phyloP scores from a whole-genome alignment of 306 rosid genomes.

The Rosa multiflora region DNA sequence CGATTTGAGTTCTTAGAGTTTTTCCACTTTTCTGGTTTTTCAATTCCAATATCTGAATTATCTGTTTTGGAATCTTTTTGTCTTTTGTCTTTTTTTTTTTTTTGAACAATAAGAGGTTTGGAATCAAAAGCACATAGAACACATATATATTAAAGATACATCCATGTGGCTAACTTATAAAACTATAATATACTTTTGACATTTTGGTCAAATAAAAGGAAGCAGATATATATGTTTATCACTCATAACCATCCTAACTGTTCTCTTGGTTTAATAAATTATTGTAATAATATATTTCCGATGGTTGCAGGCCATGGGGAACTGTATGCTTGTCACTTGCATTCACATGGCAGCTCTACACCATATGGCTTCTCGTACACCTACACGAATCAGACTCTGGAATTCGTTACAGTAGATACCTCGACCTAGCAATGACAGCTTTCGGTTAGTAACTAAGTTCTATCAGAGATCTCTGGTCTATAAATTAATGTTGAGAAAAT shows the following conservation, averaged over 20 bases:
- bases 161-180: not conserved
- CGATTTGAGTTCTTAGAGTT: not conserved
- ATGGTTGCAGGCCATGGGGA: constrained; percentile 59
- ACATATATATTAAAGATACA: not conserved
- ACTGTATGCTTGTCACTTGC: constrained; percentile 44
- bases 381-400: constrained; percentile 60
- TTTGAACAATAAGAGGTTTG: not conserved
- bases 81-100: no score
- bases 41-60: not conserved
- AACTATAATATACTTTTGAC: not conserved
- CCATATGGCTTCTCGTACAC: constrained; percentile 56
- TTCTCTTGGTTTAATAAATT: not conserved
- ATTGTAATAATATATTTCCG: not conserved
- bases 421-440: constrained; percentile 46
- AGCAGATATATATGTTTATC: not conserved
- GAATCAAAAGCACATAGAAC: not conserved
- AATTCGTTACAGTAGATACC: constrained; percentile 58
- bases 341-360: constrained; percentile 65
- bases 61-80: no score
- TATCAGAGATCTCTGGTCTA: not conserved
- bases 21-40: not conserved
- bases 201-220: not conserved
- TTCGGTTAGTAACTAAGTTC: constrained; percentile 38
- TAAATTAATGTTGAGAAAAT: not conserved
- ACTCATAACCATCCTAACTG: not conserved